These are phyloP conservation scores for Elsinoe ampelina DNA, from an alignment of 2,329 filamentous ascomycete species.

Conservation along the genomic window DNA sequence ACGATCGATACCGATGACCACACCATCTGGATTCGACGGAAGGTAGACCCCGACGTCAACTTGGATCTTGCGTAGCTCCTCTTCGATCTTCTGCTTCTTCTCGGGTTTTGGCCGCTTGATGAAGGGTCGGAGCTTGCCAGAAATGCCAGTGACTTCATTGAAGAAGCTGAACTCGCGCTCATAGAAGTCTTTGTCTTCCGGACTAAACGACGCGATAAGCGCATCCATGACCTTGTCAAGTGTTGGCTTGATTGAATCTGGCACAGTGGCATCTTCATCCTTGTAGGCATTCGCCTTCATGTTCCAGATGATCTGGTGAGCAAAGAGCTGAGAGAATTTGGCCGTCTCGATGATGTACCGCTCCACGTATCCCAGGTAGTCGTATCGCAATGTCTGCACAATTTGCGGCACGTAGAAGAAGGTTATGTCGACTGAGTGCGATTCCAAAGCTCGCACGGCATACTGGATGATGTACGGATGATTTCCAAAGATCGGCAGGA, in stretches of 20 bases:
- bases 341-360: constrained; percentile 95
- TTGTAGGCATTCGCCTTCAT: constrained; percentile 99
- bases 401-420: constrained; percentile 99
- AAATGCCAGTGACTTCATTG: constrained; percentile 89
- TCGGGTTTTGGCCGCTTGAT: constrained; percentile 89
- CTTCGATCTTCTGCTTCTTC: constrained; percentile 98
- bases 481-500: constrained; percentile 81
- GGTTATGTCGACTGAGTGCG: constrained; percentile 88
- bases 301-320: constrained; percentile 99
- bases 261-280: constrained; percentile 84
- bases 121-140: constrained; percentile 86
- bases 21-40: constrained; percentile 90
- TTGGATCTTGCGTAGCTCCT: constrained; percentile 93
- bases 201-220: constrained; percentile 73
- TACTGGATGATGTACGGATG: constrained; percentile 94
- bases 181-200: constrained; percentile 74
- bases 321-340: constrained; percentile 94
- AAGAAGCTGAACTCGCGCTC: constrained; percentile 97
- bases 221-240: constrained; percentile 82
- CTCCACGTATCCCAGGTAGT: constrained; percentile 87
- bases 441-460: constrained; percentile 88
- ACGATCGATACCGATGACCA: constrained; percentile 94
- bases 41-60: constrained; percentile 96
- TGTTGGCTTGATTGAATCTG: constrained; percentile 85
- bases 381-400: constrained; percentile 88